These are phyloP conservation scores for Balakata baccata DNA, from an alignment of 345 rosid genomes.

Conservation along the genomic window DNA sequence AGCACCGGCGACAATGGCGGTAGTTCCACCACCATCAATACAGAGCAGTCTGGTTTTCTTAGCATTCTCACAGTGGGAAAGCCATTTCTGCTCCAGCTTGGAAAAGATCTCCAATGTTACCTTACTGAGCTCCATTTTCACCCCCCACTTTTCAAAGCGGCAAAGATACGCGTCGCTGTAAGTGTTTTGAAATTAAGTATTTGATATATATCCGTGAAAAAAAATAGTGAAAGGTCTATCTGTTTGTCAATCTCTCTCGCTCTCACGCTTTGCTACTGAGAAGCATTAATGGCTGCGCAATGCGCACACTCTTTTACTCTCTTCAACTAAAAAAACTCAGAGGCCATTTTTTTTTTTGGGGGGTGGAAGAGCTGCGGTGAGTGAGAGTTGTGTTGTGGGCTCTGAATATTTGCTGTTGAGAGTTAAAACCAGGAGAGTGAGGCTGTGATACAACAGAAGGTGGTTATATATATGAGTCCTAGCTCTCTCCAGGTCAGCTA, in stretches of 20 bases:
- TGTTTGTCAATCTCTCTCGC: too few species aligned
- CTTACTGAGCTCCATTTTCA: constrained; percentile 74
- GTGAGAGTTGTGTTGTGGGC: constrained; percentile 9
- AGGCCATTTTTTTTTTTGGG: background rate
- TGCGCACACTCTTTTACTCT: constrained; percentile 12
- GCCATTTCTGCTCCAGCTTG: constrained; percentile 87
- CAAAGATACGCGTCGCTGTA: background rate
- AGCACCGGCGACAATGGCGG: constrained; percentile 64
- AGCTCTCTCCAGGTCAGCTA: background rate
- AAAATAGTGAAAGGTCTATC: too few species aligned
- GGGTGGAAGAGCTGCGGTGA: constrained; percentile 3
- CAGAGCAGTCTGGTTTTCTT: constrained; percentile 70
- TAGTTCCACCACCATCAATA: constrained; percentile 86
- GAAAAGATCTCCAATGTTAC: constrained; percentile 88
- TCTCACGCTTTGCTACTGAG: constrained; percentile 35
- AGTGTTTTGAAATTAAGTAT: background rate
- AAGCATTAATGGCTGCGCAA: constrained; percentile 30
- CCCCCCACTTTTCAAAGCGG: background rate
- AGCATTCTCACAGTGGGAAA: constrained; percentile 67
- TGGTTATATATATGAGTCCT: constrained; percentile 21
- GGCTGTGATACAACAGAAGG: constrained; percentile 8
- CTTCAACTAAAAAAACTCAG: background rate
- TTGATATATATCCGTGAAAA: constrained; percentile 12
- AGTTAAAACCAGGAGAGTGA: constrained; percentile 22
- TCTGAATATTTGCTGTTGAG: constrained; percentile 9